Evolutionary conservation across 23 red algal genomes (phyloP), one percentile per base, ranked within the genome.

Genomic region (Gracilaria domingensis): DNA sequence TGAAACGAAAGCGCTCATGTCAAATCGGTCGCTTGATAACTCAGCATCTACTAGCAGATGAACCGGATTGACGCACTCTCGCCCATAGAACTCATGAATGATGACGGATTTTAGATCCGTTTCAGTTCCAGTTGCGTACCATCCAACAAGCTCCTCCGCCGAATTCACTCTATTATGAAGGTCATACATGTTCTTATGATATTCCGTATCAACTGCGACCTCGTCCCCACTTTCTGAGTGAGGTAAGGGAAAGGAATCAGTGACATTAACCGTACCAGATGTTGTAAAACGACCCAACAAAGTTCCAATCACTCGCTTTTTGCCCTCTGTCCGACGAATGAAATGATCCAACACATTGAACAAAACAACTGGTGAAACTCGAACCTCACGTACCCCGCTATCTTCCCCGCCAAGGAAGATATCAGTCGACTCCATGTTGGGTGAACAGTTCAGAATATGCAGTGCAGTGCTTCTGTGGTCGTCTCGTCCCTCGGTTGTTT

Each of bases 21-120:
- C 81, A 45, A 85, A 74, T 26, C 69, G 72, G 23, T 95, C 93
- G 69, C 77, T 85, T 26, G 35, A 66, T 24, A 95, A 67, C 56
- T 93, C 95, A 32, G 83, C 84, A 75, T 93, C 82, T 13, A 97
- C 81, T 66, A 97, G 71, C 80, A 97, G 82, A 62, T 97, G 95
- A 33, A 97, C 95, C 8, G 95, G 95, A 24, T 82, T 77, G 6
- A 91, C 77, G 67, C 90, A 93, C 49, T 90, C 83, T 24, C 91
- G 81, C 20, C 89, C 91, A 82, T 88, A 97, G 56, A 97, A 97
- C 54, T 97, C 95, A 26, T 97, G 95, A 75, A 97, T 93, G 61
- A 97, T 78, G 35, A 97, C 95, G 18, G 95, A 97, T 82, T 97
- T 97, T 1, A 80, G 75, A 59, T 97, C 95, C 4, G 95, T 90